Evolutionary conservation across 768 basidiomycete species (phyloP).

Genomic region (Cystobasidiopsis lactophilus): DNA sequence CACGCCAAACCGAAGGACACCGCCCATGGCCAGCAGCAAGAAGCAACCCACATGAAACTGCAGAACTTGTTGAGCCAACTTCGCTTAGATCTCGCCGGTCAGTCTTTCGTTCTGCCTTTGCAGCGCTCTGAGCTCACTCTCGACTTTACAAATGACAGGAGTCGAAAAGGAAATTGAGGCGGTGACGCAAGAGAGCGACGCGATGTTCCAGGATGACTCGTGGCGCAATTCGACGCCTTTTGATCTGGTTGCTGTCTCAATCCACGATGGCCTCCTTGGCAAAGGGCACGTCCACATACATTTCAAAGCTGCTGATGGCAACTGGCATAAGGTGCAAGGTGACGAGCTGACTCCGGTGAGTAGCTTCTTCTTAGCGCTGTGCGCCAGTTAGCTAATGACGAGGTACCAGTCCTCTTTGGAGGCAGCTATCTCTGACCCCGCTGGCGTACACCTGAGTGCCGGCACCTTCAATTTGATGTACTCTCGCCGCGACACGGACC

Average conservation of each 20-base stretch:
- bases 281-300: background rate
- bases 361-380: background rate
- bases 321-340: background rate
- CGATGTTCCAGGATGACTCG: background rate
- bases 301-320: background rate
- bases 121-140: background rate
- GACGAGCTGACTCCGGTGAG: background rate
- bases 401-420: background rate
- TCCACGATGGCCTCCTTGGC: background rate
- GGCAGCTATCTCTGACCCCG: background rate
- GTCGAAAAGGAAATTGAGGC: no score
- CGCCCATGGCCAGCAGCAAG: background rate
- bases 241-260: background rate
- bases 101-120: background rate
- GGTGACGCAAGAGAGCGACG: background rate
- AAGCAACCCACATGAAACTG: background rate
- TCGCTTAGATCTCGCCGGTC: background rate
- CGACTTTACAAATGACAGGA: background rate
- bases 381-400: background rate
- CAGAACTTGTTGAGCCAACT: background rate
- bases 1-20: background rate
- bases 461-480: background rate
- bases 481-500: background rate
- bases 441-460: background rate
- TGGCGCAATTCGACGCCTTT: background rate